Evolutionary conservation across 495 filamentous ascomycete genomes (phyloP), one percentile per base, ranked within the genome.

Genomic region (Diplogelasinospora grovesii): DNA sequence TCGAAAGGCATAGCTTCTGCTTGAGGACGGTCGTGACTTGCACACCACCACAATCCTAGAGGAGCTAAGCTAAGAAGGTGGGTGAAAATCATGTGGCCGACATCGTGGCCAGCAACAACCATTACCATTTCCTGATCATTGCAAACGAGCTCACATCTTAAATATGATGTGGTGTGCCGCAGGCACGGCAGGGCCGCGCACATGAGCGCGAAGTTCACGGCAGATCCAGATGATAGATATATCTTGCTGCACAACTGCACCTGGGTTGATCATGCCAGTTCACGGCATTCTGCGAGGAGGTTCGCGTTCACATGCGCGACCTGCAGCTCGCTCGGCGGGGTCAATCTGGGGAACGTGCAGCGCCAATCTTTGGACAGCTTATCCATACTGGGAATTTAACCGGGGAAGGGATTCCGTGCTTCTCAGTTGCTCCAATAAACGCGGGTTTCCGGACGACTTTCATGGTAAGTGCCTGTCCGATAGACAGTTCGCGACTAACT

Each of bases 301-400:
- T 49, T 49, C 41, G 41, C 32, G 35, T 22, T 49, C 47, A 35
- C 46, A 41, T 48, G 45, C 38, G 25, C 29, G 29, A 24, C 46
- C 36, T 49, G 47, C 47, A 49, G 47, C 41, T 34, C 29, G 38
- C 30, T 36, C 36, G 37, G 46, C 36, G 47, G 41, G 46, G 47
- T 44, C 22, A 30, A 30, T 37, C 24, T 38, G 39, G 25, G 38
- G 39, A 11, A 31, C 39, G 20, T 43, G 39, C 31, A 24, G 5
- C 11, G 13, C 11, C 31, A 20, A 15, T 29, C 23, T 22, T 28
- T 30, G 14, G 29, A n/a, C n/a, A n/a, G n/a, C n/a, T n/a, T n/a
- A n/a, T n/a, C n/a, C n/a, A n/a, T n/a, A n/a, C n/a, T n/a, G n/a
- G n/a, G n/a, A n/a, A n/a, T n/a, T n/a, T n/a, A n/a, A n/a, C n/a